Percentiles rank a stretch among this genome's conserved stretches.
Conservation (phyloP, 768 basidiomycete species). For the Lactifluus volemus region DNA sequence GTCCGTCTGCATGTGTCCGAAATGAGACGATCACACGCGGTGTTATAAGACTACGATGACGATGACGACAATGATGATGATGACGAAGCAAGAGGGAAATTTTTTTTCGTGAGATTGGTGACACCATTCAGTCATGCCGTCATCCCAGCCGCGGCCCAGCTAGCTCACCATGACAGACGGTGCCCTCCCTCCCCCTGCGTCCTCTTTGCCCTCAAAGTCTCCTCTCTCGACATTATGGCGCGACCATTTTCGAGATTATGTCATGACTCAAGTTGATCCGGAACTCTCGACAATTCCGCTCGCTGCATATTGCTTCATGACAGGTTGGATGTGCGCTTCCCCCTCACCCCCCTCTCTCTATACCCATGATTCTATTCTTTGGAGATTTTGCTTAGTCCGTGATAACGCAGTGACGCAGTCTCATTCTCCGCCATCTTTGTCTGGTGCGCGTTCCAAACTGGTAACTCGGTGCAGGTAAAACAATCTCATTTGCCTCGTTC, state of each 20-base stretch:
- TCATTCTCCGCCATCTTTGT: constrained; percentile 74
- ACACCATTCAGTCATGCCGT: too few species aligned
- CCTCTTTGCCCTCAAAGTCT: not conserved
- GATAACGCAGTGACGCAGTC: constrained; percentile 46
- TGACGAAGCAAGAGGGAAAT: too few species aligned
- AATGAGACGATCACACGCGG: too few species aligned
- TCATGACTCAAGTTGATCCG: constrained; percentile 43
- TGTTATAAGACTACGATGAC: too few species aligned
- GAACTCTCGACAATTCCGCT: constrained; percentile 42
- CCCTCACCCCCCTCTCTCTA: not conserved
- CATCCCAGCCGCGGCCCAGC: too few species aligned
- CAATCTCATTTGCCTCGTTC: not conserved
- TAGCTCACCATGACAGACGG: constrained; percentile 4
- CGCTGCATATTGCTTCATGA: constrained; percentile 69
- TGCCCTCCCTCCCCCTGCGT: constrained; percentile 3
- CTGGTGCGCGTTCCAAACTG: constrained; percentile 84
- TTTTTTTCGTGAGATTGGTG: too few species aligned
- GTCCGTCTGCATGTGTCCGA: constrained; percentile 19
- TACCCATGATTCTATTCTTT: not conserved
- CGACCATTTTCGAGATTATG: constrained; percentile 25
- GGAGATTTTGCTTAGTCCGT: not conserved
- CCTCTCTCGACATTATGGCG: not conserved
- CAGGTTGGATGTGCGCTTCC: constrained; percentile 57
- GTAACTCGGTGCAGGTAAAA: constrained; percentile 58
- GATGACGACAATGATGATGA: too few species aligned